A percentile compares a stretch with the other conserved stretches of the same genome.
Evolutionary conservation across 768 basidiomycete genomes (phyloP).

Genomic region (Suillus clintonianus): DNA sequence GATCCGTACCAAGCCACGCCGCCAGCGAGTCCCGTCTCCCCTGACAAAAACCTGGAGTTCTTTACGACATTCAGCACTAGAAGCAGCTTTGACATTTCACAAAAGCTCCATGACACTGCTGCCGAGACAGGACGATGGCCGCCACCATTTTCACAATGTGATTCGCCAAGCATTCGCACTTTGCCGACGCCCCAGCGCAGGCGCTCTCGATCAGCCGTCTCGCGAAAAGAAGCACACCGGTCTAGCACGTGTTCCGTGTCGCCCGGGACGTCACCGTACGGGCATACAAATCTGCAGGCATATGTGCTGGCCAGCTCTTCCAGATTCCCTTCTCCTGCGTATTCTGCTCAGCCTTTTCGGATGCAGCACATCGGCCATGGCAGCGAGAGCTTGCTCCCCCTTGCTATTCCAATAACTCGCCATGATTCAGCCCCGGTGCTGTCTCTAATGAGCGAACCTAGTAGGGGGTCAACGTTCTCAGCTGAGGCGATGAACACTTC

Average conservation of each 20-base stretch:
- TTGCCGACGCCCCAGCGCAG: constrained; percentile 30
- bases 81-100: constrained; percentile 23
- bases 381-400: constrained; percentile 28
- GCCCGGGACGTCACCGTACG: constrained; percentile 32
- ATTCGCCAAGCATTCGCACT: constrained; percentile 13
- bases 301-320: constrained; percentile 22
- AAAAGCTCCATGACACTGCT: constrained; percentile 3
- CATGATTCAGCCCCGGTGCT: constrained; percentile 8
- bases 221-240: constrained; percentile 32
- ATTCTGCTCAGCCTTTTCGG: constrained; percentile 27
- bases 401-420: constrained; percentile 5
- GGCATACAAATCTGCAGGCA: constrained; percentile 30
- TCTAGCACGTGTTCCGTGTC: constrained; percentile 17
- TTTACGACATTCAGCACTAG: constrained; percentile 23
- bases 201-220: constrained; percentile 35
- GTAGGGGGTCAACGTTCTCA: constrained; percentile 21
- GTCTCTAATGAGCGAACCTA: constrained; percentile 25
- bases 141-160: constrained; percentile 8
- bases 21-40: constrained; percentile 8
- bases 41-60: constrained; percentile 5
- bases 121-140: constrained; percentile 15
- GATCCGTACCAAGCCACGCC: constrained; percentile 30
- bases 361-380: constrained; percentile 27
- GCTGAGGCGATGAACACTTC: constrained; percentile 13
- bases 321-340: constrained; percentile 27